Percentiles rank a stretch among this genome's conserved stretches.
phyloP scores from a whole-genome alignment of 139 green algal species.

The Chlorella sp. region DNA sequence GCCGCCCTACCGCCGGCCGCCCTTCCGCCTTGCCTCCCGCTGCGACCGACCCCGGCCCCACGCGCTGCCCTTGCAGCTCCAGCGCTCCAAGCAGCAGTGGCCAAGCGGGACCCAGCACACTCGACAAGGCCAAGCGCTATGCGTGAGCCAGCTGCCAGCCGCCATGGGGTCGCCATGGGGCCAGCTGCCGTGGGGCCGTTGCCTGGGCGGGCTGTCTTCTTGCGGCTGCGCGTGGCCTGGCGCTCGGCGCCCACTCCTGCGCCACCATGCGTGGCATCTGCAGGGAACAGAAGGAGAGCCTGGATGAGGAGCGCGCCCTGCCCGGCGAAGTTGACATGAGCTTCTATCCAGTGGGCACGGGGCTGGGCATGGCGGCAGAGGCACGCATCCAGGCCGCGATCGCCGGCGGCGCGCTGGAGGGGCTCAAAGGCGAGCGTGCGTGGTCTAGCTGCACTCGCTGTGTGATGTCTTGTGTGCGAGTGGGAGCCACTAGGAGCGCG shows the following conservation, averaged over 20 bases:
- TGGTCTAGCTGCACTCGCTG: not conserved
- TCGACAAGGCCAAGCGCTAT: no score
- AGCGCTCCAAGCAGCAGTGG: no score
- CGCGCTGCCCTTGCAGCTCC: no score
- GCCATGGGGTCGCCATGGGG: no score
- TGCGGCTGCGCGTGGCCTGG: not conserved
- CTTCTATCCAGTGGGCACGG: not conserved
- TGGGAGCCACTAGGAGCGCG: not conserved
- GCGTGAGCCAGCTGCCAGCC: no score
- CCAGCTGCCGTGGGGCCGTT: not conserved
- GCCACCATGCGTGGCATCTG: not conserved
- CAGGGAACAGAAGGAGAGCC: not conserved
- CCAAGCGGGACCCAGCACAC: no score
- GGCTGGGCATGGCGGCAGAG: constrained; percentile 8
- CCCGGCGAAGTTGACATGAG: not conserved
- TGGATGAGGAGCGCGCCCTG: not conserved
- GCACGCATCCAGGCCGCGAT: not conserved
- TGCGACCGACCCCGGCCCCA: no score
- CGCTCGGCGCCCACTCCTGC: not conserved
- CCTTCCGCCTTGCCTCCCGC: no score
- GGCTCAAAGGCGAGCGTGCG: constrained; percentile 17
- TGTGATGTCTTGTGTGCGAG: not conserved
- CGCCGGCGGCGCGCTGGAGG: constrained; percentile 7
- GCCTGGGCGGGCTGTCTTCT: not conserved
- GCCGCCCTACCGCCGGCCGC: no score